Evolutionary conservation across 192 early-diverging fungal species (phyloP).

Genomic region (Coemansia sp.): DNA sequence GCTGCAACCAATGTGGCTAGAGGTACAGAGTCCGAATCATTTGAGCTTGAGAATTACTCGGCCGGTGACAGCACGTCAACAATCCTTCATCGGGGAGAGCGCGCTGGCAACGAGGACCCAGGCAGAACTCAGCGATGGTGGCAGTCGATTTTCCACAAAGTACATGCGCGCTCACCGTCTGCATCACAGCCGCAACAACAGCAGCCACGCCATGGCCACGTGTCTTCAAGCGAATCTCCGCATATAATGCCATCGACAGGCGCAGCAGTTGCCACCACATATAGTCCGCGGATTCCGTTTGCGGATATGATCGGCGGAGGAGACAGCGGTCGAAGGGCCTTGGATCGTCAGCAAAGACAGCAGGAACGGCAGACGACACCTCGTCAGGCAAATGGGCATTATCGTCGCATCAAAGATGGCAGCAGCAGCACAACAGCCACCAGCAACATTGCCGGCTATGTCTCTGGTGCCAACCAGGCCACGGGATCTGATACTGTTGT

Average conservation of each 20-base stretch:
- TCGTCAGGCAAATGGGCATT: background rate
- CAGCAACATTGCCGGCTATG: background rate
- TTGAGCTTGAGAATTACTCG: conserved; percentile 27
- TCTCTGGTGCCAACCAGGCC: background rate
- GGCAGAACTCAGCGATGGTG: conserved; percentile 15
- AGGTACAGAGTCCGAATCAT: conserved; percentile 21
- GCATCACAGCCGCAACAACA: background rate
- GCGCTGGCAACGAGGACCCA: conserved; percentile 10
- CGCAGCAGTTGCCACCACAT: background rate
- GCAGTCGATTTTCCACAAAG: conserved; percentile 9
- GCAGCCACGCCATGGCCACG: background rate
- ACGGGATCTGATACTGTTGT: background rate
- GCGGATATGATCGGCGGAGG: background rate
- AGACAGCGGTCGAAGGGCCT: background rate
- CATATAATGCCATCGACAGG: background rate
- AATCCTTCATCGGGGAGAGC: conserved; percentile 19
- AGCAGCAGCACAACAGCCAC: conserved; percentile 12
- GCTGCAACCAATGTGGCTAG: background rate
- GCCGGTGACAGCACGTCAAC: conserved; percentile 42
- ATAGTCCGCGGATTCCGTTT: background rate
- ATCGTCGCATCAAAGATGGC: conserved; percentile 4
- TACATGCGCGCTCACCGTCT: background rate
- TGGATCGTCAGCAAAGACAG: background rate
- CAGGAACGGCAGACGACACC: background rate
- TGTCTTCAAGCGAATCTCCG: background rate